Base-by-base conservation (phyloP, 805 yeast genomes). In the Brettanomyces anomalus region DNA sequence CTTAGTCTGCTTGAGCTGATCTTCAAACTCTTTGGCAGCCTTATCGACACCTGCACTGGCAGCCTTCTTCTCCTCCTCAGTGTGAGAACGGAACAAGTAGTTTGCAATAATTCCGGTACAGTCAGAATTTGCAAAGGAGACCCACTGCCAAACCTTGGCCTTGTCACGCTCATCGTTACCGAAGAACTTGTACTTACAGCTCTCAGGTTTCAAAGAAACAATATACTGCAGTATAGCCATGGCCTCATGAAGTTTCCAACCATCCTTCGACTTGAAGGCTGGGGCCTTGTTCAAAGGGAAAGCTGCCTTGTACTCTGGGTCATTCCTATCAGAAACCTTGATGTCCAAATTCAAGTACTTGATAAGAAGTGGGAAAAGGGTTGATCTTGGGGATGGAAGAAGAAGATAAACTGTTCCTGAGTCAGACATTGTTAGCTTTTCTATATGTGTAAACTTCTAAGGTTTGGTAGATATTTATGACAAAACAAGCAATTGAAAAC, bases 121-220 rank as follows among this genome's bases (percentile, higher is more conserved):
- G 31, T 89, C 95, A 51, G 72, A 55, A 74, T 80, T 86, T 60
- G 80, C 67, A 50, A 81, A 66, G 3, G 95, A 83, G 61, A 77
- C 56, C 95, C 95, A 88, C 67, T 71, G 77, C 54, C 85, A 60
- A 55, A 85, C 70, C 55, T 63, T 64, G 44, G 81, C 84, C 56
- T 74, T 70, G 55, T 83, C 85, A 48, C 67, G 64, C 51, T 70
- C 66, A 61, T 70, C 70, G 57, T 72, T 71, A 53, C 95, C 96
- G 39, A 40, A 51, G 43, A 74, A 68, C 6, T 26, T n/a, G 16
- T 49, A 42, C 18, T 26, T 41, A 14, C 34, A 32, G n/a, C 37
- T 41, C 4, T 33, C 78, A 32, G 62, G 65, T 18, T 59, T 54
- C 31, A 64, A 55, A 4, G 67, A 55, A 36, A 53, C 43, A 3